Evolutionary conservation across 768 basidiomycete species (phyloP).

Genomic region (Tulasnella sp.): DNA sequence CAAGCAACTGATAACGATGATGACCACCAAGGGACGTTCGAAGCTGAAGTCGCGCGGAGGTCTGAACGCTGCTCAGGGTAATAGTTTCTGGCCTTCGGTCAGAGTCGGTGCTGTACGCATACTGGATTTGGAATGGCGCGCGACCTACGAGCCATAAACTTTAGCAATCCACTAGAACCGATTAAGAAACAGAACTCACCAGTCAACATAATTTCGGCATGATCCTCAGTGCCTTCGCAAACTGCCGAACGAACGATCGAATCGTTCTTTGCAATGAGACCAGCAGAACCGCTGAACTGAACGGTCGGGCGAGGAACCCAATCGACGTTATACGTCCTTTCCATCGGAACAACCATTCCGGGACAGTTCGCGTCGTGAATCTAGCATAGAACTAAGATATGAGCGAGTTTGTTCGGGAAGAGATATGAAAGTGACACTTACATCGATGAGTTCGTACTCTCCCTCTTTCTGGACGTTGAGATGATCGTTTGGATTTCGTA

Average conservation of each 20-base stretch:
- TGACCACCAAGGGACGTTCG: constrained; percentile 66
- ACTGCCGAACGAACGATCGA: constrained; percentile 65
- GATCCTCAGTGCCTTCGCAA: constrained; percentile 70
- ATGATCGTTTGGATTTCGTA: constrained; percentile 56
- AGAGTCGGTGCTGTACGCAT: background rate
- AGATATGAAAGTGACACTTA: constrained; percentile 23
- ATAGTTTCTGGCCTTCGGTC: constrained; percentile 30
- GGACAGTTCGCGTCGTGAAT: constrained; percentile 79
- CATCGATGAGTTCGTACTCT: constrained; percentile 59
- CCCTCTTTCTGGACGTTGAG: constrained; percentile 68
- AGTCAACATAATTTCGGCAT: constrained; percentile 73
- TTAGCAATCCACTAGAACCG: background rate
- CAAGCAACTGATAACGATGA: constrained; percentile 83
- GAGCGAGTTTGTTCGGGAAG: background rate
- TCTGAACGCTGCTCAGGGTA: constrained; percentile 75
- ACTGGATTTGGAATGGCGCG: constrained; percentile 75
- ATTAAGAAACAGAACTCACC: constrained; percentile 33
- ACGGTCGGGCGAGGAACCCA: constrained; percentile 76
- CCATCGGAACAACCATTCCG: constrained; percentile 50
- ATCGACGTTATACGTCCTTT: constrained; percentile 55
- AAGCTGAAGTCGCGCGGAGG: constrained; percentile 66
- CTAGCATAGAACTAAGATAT: constrained; percentile 27
- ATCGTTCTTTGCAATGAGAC: constrained; percentile 49
- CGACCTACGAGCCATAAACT: constrained; percentile 40
- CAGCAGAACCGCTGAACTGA: constrained; percentile 35